Base-by-base conservation (phyloP, 2,329 filamentous ascomycete species). In the Colletotrichum gloeosporioides region DNA sequence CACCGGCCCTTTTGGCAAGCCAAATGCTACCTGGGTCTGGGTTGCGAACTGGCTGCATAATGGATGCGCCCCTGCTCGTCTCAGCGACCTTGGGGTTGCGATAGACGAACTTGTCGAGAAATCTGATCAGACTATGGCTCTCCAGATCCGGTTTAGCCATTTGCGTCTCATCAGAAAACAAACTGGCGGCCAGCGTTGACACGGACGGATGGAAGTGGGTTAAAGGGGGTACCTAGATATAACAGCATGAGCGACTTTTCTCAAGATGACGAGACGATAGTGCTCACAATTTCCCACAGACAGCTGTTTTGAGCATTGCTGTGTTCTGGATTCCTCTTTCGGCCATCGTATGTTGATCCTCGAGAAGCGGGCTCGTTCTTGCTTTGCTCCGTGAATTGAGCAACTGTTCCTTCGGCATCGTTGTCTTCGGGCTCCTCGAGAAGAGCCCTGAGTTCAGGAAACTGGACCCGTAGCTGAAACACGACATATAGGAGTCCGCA, bases 41-140 rank as follows among this genome's bases (percentile, higher is more conserved):
- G 77, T 88, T 88, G 39, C 87, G 85, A 29, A 98, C 91, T 53
- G 98, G 97, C 85, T 99, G 97, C 97, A 99, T 99, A 84, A 99
- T 98, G 31, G 96, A 98, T 32, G 91, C 90, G 66, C 98, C 98
- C 78, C 95, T 94, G 34, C 92, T 89, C 36, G 88, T 85, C 68
- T 91, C 89, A 18, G 90, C 90, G 6, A 92, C 88, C 88, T 98
- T 98, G 77, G 96, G 93, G 80, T 97, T 98, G 79, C 95, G 94
- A 89, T 99, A 99, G n/a, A 98, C 95, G 84, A 99, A 99, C 80
- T 98, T 96, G 86, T 99, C 97, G 74, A 99, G 89, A 89, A 99
- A 99, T 84, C 98, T 94, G 82, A 97, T 97, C 65, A 99, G 90
- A 2, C 95, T 97, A 84, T 99, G 96, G 74, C 95, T 93, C 18